Evolutionary conservation across 2,329 filamentous ascomycete species (phyloP).

Genomic region (Aspergillus pseudoglaucus): DNA sequence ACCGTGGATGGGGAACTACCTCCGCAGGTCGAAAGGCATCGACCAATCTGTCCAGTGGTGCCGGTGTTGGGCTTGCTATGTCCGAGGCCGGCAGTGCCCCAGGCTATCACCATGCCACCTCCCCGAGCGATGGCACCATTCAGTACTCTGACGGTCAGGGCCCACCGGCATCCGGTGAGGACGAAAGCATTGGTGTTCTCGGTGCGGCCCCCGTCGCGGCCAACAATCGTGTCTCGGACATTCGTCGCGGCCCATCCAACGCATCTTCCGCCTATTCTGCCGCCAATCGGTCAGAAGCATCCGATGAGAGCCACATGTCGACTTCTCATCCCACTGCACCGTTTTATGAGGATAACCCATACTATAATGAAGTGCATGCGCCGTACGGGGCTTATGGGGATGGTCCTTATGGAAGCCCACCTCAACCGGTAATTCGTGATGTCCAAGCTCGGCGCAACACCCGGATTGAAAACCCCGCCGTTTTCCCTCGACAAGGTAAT

Average conservation of each 20-base stretch:
- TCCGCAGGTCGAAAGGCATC: conserved; percentile 75
- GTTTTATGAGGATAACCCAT: conserved; percentile 51
- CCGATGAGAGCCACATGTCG: conserved; percentile 49
- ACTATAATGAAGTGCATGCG: conserved; percentile 43
- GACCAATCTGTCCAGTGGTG: conserved; percentile 77
- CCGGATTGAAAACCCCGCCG: conserved; percentile 82
- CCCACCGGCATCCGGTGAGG: conserved; percentile 58
- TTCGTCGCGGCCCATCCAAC: conserved; percentile 86
- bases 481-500: conserved; percentile 82
- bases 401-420: conserved; percentile 45
- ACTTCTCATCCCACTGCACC: conserved; percentile 40
- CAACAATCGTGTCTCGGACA: conserved; percentile 59
- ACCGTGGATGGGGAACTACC: conserved; percentile 88
- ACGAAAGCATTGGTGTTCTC: conserved; percentile 76
- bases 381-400: conserved; percentile 50
- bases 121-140: conserved; percentile 57
- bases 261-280: conserved; percentile 93
- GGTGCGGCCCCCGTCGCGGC: conserved; percentile 60
- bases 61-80: conserved; percentile 52
- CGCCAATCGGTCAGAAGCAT: conserved; percentile 63
- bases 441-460: conserved; percentile 90
- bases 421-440: conserved; percentile 86
- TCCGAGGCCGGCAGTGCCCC: conserved; percentile 62
- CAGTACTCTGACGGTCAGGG: conserved; percentile 60
- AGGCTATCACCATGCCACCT: conserved; percentile 48